These are phyloP conservation scores for Hypoxylon perforatum DNA, from an alignment of 495 filamentous ascomycete genomes.

Conservation along the genomic window DNA sequence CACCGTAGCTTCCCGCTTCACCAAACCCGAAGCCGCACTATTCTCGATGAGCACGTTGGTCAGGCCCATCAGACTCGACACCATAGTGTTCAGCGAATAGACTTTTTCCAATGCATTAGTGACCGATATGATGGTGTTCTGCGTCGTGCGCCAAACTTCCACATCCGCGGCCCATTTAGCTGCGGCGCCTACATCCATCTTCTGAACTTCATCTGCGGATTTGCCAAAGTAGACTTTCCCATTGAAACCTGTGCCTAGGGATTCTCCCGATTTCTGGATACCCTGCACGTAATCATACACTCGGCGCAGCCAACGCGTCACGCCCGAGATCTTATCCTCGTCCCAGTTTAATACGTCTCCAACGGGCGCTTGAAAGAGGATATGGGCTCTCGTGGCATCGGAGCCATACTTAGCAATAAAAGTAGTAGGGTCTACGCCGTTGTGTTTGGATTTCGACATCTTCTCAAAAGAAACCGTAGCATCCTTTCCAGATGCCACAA, in stretches of 20 bases:
- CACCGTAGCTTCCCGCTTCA: conserved; percentile 49
- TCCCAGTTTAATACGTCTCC: conserved; percentile 89
- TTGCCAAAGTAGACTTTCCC: conserved; percentile 48
- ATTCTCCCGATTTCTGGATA: conserved; percentile 18
- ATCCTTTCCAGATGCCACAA: conserved; percentile 65
- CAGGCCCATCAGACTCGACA: conserved; percentile 83
- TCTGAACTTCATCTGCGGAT: conserved; percentile 6
- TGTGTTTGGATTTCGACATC: conserved; percentile 97
- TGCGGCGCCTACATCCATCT: conserved; percentile 34
- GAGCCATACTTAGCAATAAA: conserved; percentile 81
- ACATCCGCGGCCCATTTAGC: conserved; percentile 61
- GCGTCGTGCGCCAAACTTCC: conserved; percentile 69
- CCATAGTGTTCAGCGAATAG: conserved; percentile 80
- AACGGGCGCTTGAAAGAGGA: conserved; percentile 87
- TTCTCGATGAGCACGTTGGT: conserved; percentile 70
- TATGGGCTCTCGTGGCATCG: conserved; percentile 85
- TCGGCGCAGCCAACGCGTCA: conserved; percentile 80
- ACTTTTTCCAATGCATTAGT: conserved; percentile 75
- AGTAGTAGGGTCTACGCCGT: conserved; percentile 83
- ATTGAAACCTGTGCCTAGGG: conserved; percentile 8
- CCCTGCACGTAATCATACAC: conserved; percentile 68
- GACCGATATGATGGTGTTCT: conserved; percentile 74
- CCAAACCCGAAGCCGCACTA: conserved; percentile 24
- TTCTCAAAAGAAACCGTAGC: conserved; percentile 81
- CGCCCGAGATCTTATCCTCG: conserved; percentile 80